Base-by-base conservation (phyloP, 164 flowering plant species). In the Dillenia turbinata region DNA sequence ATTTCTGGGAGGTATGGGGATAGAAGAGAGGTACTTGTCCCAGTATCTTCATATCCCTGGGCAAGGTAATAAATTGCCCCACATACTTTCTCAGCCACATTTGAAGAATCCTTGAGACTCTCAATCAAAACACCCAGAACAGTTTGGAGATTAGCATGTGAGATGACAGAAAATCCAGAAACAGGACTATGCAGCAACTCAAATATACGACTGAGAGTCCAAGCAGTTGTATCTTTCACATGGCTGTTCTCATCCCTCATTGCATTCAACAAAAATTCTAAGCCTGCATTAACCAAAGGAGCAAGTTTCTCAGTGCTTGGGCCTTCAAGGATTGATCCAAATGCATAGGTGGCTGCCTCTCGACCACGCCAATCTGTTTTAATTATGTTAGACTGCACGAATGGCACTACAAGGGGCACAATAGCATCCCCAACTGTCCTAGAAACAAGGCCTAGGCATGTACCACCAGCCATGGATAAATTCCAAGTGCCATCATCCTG, bases 251-350 rank as follows among this genome's bases (percentile, higher is more conserved):
- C 77, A 72, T 85, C 93, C 55, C 65, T 83, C 83, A 79, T 80
- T 4, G 91, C 85, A 58, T 69, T 81, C 14, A 90, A 88, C 63
- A 87, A 69, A 69, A 87, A 87, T 8, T 78, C 83, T 40, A 90
- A 65, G 12, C 83, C 96, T 15, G 82, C 60, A 61, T 73, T 71
- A n/a, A 87, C 94, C 62, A 87, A 63, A 0, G 90, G 92, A 0
- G 85, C 62, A 8, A 85, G 83, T 74, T 73, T 83, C 53, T 85
- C 87, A 68, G 70, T 19, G 11, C 83, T 73, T 14, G 96, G 93
- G 9, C 96, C 96, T 52, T 90, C 94, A 60, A 89, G 79, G 56
- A 90, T 83, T 45, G 94, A 90, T 22, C 96, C 93, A 81, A 87
- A 85, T 2, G 96, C 93, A 77, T 59, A 85, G 12, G 89, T 89